These are phyloP conservation scores for Hypoxylon trugodes DNA, from an alignment of 495 filamentous ascomycete genomes.

Conservation along the genomic window DNA sequence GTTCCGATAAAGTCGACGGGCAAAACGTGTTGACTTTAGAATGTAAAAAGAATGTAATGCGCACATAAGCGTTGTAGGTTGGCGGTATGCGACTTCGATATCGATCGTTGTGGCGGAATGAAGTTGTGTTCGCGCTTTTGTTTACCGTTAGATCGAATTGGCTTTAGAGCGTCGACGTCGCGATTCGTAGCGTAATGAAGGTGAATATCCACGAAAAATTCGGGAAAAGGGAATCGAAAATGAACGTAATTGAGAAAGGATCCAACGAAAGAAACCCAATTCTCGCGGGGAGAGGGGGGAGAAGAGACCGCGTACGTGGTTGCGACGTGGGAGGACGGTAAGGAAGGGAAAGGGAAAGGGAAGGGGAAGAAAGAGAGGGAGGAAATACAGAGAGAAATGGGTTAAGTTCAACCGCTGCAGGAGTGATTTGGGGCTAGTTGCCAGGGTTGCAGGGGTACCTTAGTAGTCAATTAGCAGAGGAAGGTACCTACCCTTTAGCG, in stretches of 20 bases:
- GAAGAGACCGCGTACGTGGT: slow-evolving; percentile 39
- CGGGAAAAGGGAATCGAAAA: slow-evolving; percentile 36
- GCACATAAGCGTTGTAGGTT: slow-evolving; percentile 17
- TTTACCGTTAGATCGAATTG: slow-evolving; percentile 28
- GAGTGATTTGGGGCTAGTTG: background rate
- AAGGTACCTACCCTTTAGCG: slow-evolving; percentile 2
- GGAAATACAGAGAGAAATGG: slow-evolving; percentile 29
- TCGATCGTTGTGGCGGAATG: slow-evolving; percentile 25
- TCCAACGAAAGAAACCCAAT: slow-evolving; percentile 41
- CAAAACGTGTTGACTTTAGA: slow-evolving; percentile 23
- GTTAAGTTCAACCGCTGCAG: background rate
- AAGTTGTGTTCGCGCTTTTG: slow-evolving; percentile 28
- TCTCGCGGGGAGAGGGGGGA: slow-evolving; percentile 31
- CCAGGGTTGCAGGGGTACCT: background rate
- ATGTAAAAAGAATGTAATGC: slow-evolving; percentile 39
- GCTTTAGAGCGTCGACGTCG: slow-evolving; percentile 33
- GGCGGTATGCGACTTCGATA: slow-evolving; percentile 28
- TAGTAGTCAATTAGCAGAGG: too few relatives aligned
- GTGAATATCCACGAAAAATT: slow-evolving; percentile 35
- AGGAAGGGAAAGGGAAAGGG: slow-evolving; percentile 37
- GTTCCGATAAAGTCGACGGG: background rate
- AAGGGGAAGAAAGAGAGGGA: slow-evolving; percentile 37
- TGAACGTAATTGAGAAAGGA: slow-evolving; percentile 46
- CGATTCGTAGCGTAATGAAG: slow-evolving; percentile 36
- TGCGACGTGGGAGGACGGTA: slow-evolving; percentile 46